Evolutionary conservation across 2,329 filamentous ascomycete genomes (phyloP), one percentile per base, ranked within the genome.

Genomic region (Metarhizium brunneum): DNA sequence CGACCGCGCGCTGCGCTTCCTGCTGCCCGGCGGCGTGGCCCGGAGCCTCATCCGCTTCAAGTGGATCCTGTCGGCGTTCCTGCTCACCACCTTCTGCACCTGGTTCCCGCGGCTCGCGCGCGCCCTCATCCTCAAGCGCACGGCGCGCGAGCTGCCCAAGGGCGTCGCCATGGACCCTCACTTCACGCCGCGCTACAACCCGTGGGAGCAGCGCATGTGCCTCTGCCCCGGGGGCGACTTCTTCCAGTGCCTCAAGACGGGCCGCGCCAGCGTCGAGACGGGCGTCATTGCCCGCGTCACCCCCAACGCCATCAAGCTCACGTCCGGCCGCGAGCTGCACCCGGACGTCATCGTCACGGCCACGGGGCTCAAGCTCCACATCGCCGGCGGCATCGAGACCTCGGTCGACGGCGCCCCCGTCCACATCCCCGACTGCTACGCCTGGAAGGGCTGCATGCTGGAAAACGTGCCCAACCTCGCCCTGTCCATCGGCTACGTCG

Each of bases 191-290:
- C 63, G 66, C 1, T 84, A 84, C 56, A 75, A 76, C 6, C 82
- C 81, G 0, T 84, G 85, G 83, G 78, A 88, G 54, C 87, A 90
- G 63, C 79, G 87, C 1, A 69, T 90, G 18, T 90, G 86, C 61
- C 71, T 85, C 35, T 79, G 63, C 1, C 66, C 69, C 18, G 69
- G 77, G 32, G 74, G 73, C 0, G 77, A 78, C 60, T 76, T 79
- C 54, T 80, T 72, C 58, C 55, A 64, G 6, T 69, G 71, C 0
- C 63, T 79, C 14, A 67, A 68, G 1, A 66, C 60, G 1, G 69
- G 71, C 29, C 75, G 68, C 47, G 71, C 63, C 13, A 63, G 68
- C 13, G 64, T 81, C 1, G 69, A 74, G 2, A 81, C 78, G 0
- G 77, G 69, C 30, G 61, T 58, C 8, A 80, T 84, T 59, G 67